Percentiles rank a stretch among this genome's conserved stretches.
Conservation (phyloP, 805 yeast species). For the Candida dendrica region DNA sequence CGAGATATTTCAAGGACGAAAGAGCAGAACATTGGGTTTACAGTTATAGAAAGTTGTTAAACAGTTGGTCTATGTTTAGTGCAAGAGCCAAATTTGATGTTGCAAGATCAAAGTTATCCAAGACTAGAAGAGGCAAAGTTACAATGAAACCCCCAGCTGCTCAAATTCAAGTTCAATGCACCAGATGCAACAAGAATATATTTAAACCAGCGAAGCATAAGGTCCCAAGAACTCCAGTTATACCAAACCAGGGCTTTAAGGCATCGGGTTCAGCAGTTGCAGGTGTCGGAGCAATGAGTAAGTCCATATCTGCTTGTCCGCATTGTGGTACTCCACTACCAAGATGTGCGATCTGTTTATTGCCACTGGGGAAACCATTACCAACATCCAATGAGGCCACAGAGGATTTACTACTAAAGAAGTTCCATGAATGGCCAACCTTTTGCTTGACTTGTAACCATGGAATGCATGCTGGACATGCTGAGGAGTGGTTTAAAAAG, state of each 20-base stretch:
- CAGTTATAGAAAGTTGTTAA: constrained; percentile 58
- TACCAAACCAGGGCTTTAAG: neutral
- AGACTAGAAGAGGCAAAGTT: constrained; percentile 37
- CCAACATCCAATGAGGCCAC: constrained; percentile 22
- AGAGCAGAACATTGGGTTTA: constrained; percentile 76
- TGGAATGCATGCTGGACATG: constrained; percentile 92
- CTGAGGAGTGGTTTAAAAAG: constrained; percentile 90
- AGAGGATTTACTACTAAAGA: constrained; percentile 18
- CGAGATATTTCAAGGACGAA: constrained; percentile 68
- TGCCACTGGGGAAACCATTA: constrained; percentile 66
- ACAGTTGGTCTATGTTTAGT: constrained; percentile 77
- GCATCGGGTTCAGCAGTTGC: too few species aligned
- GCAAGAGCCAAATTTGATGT: constrained; percentile 83
- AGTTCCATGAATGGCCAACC: constrained; percentile 78
- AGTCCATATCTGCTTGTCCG: constrained; percentile 43
- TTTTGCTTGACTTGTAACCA: constrained; percentile 89
- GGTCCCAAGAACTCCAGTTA: constrained; percentile 6
- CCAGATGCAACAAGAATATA: constrained; percentile 71
- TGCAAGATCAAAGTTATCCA: constrained; percentile 57
- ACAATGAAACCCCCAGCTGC: constrained; percentile 50
- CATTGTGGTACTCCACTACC: constrained; percentile 87
- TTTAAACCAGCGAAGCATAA: constrained; percentile 25
- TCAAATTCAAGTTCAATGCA: constrained; percentile 78
- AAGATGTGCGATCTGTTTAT: constrained; percentile 80
- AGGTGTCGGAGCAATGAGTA: neutral